Base-by-base conservation (phyloP, 352 stramenopile species). In the Phytopythium oedochilum region DNA sequence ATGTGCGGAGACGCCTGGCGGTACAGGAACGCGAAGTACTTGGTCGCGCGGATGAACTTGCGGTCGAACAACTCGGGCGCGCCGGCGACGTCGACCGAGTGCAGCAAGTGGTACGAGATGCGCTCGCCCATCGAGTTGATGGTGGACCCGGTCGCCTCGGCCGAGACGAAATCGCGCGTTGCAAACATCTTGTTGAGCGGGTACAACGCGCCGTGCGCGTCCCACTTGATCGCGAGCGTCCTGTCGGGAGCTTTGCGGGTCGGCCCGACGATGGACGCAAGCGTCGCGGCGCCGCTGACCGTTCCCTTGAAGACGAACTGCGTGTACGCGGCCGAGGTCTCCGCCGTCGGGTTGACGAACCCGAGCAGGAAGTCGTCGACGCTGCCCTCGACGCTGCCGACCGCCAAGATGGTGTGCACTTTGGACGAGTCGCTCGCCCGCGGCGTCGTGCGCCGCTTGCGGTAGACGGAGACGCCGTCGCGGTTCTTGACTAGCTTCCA, bases 401-500 rank as follows among this genome's bases (percentile, higher is more conserved):
- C 46, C 12, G 51, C 57, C 11, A 71, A 25, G 14, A 71, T 61
- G 54, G 53, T 66, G 3, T 55, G 60, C 15, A 62, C 52, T 31
- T 53, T 60, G 5, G 54, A 29, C 22, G 63, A 64, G n/a, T 51
- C 26, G 7, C 59, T 47, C 1, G 60, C 43, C 25, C 55, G 39
- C 26, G 53, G 55, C 25, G 45, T n/a, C 6, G 39, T 53, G 44
- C 63, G 44, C 0, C 64, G 49, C 48, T 76, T 63, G 9, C 51
- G 64, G 34, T 66, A 68, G 1, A 76, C 61, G 1, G 61, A 63
- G 31, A 57, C 62, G 25, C 60, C 68, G 36, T 76, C 64, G 23
- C 61, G 55, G 11, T 42, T 63, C 35, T 72, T 72, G 51, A 73
- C 61, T 11, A 68, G 51, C 32, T 77, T 77, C 68, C 68, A 77